Evolutionary conservation across 768 basidiomycete species (phyloP).

Genomic region (Imleria badia): DNA sequence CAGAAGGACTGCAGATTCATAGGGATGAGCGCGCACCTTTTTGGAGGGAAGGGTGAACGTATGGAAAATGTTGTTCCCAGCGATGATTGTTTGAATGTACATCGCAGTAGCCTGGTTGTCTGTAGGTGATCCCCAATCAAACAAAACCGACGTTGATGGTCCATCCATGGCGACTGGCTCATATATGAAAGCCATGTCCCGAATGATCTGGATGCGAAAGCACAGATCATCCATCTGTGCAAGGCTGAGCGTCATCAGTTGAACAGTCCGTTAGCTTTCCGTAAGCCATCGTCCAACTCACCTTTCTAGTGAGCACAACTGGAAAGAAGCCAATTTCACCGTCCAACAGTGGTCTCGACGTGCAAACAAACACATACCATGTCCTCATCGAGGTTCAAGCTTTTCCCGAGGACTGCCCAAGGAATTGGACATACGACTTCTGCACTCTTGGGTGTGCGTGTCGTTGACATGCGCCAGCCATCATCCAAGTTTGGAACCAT

Average conservation of each 20-base stretch:
- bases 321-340: not conserved
- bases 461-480: slow-evolving; percentile 43
- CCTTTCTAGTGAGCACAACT: slow-evolving; percentile 34
- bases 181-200: slow-evolving; percentile 48
- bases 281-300: not conserved
- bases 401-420: slow-evolving; percentile 24
- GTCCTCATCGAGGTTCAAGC: slow-evolving; percentile 38
- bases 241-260: slow-evolving; percentile 28
- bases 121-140: slow-evolving; percentile 50
- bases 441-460: slow-evolving; percentile 37
- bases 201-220: slow-evolving; percentile 42
- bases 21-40: slow-evolving; percentile 33
- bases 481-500: slow-evolving; percentile 15
- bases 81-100: slow-evolving; percentile 34
- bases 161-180: slow-evolving; percentile 58
- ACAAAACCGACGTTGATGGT: slow-evolving; percentile 40
- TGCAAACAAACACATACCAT: slow-evolving; percentile 34
- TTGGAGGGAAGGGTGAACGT: slow-evolving; percentile 50
- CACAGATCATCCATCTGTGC: slow-evolving; percentile 38
- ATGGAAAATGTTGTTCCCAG: slow-evolving; percentile 38
- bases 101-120: slow-evolving; percentile 34
- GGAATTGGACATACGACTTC: slow-evolving; percentile 33
- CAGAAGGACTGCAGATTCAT: not conserved
- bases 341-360: not conserved
- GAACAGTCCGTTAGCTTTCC: not conserved